These are phyloP conservation scores for Mycocentrospora acerina DNA, from an alignment of 2,329 filamentous ascomycete genomes.

Conservation along the genomic window DNA sequence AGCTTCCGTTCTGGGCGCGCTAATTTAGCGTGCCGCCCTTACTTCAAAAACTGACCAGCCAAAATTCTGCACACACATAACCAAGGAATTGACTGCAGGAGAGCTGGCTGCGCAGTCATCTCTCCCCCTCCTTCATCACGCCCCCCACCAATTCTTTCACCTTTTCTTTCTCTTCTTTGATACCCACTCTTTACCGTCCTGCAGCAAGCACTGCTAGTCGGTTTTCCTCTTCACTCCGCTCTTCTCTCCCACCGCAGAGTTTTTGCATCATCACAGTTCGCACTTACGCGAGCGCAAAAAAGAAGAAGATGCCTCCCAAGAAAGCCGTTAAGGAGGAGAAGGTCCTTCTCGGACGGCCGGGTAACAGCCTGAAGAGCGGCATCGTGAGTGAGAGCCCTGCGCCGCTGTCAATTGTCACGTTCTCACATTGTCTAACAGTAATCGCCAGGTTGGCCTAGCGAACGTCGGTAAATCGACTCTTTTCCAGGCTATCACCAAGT, in stretches of 20 bases:
- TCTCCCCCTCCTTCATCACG: constrained; percentile 37
- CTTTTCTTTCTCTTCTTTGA: constrained; percentile 51
- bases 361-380: constrained; percentile 98
- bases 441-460: constrained; percentile 84
- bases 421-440: constrained; percentile 46
- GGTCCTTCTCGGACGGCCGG: constrained; percentile 90
- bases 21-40: constrained; percentile 8
- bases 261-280: constrained; percentile 51
- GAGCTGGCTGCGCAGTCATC: constrained; percentile 36
- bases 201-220: constrained; percentile 53
- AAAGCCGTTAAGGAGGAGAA: constrained; percentile 91
- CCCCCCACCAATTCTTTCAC: constrained; percentile 44
- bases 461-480: constrained; percentile 99
- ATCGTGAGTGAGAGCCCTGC: constrained; percentile 74
- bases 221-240: constrained; percentile 40
- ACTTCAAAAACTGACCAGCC: no score
- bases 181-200: constrained; percentile 54
- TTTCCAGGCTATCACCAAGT: constrained; percentile 99
- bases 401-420: constrained; percentile 30
- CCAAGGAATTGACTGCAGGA: constrained; percentile 17
- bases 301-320: constrained; percentile 92
- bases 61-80: constrained; percentile 12
- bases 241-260: constrained; percentile 42
- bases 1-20: constrained; percentile 10
- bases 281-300: constrained; percentile 59